These are phyloP conservation scores for Ceratocystis destructans DNA, from an alignment of 2,329 filamentous ascomycete genomes.

Conservation along the genomic window DNA sequence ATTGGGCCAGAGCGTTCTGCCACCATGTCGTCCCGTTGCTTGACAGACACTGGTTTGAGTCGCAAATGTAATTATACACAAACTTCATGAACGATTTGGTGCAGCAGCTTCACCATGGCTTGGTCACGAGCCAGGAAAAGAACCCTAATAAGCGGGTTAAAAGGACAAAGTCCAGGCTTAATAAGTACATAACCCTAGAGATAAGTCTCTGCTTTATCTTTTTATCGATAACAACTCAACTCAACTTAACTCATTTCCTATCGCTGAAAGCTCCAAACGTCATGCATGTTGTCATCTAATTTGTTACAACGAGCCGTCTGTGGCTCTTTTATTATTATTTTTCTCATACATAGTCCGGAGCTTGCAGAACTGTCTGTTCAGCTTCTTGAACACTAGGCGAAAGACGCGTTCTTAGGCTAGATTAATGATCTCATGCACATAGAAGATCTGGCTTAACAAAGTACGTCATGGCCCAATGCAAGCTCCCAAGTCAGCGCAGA, in stretches of 20 bases:
- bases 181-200: not conserved
- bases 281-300: not conserved
- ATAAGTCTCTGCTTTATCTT: not conserved
- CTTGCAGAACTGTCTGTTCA: too few species aligned
- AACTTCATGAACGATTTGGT: not conserved
- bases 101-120: not conserved
- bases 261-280: not conserved
- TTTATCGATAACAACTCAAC: not conserved
- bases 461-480: not conserved
- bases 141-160: not conserved
- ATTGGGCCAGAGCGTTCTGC: not conserved
- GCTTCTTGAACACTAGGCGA: too few species aligned
- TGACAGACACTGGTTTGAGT: too few species aligned
- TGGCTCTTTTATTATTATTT: too few species aligned
- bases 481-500: not conserved
- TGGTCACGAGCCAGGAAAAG: not conserved
- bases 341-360: too few species aligned
- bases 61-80: not conserved
- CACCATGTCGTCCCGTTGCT: not conserved
- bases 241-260: not conserved
- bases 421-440: not conserved
- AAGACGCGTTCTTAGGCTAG: not conserved
- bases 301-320: too few species aligned
- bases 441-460: not conserved
- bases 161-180: not conserved